A percentile compares a stretch with the other conserved stretches of the same genome.
phyloP scores from a whole-genome alignment of 129 eudicot species.

The Flaveria brownii region DNA sequence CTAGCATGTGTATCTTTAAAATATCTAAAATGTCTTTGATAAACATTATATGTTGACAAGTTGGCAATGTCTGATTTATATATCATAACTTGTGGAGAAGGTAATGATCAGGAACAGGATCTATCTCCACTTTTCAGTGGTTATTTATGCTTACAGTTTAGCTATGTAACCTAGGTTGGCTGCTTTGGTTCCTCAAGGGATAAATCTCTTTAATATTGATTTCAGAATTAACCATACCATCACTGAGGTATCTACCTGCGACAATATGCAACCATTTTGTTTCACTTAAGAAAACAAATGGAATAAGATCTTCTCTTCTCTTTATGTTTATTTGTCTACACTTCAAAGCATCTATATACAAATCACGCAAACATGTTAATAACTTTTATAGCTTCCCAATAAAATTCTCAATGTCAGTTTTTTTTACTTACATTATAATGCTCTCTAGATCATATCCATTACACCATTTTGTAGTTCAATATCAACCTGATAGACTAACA shows the following conservation, averaged over 20 bases:
- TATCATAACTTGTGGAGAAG: neutral
- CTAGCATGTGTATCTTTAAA: neutral
- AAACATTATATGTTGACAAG: neutral
- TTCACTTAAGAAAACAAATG: neutral
- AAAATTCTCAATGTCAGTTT: neutral
- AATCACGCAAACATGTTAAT: constrained; percentile 6
- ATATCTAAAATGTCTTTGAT: neutral
- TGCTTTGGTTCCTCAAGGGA: neutral
- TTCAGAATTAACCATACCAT: neutral
- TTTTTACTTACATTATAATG: constrained; percentile 11
- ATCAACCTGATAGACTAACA: neutral
- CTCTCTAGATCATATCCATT: neutral
- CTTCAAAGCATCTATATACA: neutral
- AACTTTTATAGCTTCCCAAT: neutral
- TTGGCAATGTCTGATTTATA: neutral
- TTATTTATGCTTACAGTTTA: neutral
- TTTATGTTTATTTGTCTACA: constrained; percentile 9
- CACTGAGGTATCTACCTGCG: no score
- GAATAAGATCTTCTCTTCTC: neutral
- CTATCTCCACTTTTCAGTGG: neutral
- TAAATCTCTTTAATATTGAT: neutral
- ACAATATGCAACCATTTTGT: constrained; percentile 1
- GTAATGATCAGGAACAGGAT: constrained; percentile 16
- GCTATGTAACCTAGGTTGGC: constrained; percentile 2
- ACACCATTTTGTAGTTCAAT: neutral